These are phyloP conservation scores for Botryotinia globosa DNA, from an alignment of 2,329 filamentous ascomycete genomes.

Conservation along the genomic window DNA sequence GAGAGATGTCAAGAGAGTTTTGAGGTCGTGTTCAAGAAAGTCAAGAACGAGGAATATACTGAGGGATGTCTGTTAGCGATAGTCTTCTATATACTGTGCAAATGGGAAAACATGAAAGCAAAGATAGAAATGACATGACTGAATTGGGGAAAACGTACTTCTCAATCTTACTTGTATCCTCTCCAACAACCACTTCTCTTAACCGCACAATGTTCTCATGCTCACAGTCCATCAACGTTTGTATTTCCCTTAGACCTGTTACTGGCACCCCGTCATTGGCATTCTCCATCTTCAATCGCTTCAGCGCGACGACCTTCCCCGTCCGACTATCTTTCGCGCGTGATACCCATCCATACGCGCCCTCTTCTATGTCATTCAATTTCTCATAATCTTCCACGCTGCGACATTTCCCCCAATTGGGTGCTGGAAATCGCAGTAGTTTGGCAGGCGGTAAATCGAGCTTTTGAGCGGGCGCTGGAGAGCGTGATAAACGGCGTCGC, in stretches of 20 bases:
- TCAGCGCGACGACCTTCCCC: conserved; percentile 82
- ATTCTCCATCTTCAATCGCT: conserved; percentile 86
- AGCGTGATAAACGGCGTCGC: conserved; percentile 52
- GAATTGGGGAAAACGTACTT: conserved; percentile 43
- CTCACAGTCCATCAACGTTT: conserved; percentile 76
- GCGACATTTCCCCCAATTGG: conserved; percentile 66
- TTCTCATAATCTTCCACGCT: conserved; percentile 87
- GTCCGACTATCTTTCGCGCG: conserved; percentile 72
- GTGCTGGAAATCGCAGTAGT: conserved; percentile 69
- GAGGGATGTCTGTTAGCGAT: conserved; percentile 32
- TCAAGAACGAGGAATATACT: conserved; percentile 94
- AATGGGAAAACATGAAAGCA: background rate
- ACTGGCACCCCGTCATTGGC: conserved; percentile 75
- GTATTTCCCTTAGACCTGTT: conserved; percentile 89
- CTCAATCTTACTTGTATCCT: conserved; percentile 52
- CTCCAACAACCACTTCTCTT: conserved; percentile 79
- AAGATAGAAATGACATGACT: conserved; percentile 20
- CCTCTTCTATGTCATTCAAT: conserved; percentile 96
- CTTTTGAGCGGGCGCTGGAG: conserved; percentile 31
- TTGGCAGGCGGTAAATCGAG: conserved; percentile 46
- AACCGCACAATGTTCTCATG: conserved; percentile 82
- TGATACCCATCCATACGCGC: conserved; percentile 92
- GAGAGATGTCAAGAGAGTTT: conserved; percentile 91
- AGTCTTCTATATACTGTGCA: background rate
- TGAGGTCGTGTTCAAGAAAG: conserved; percentile 95